Conservation (phyloP, 1,139 yeast genomes). For the Candida frijolesensis region DNA sequence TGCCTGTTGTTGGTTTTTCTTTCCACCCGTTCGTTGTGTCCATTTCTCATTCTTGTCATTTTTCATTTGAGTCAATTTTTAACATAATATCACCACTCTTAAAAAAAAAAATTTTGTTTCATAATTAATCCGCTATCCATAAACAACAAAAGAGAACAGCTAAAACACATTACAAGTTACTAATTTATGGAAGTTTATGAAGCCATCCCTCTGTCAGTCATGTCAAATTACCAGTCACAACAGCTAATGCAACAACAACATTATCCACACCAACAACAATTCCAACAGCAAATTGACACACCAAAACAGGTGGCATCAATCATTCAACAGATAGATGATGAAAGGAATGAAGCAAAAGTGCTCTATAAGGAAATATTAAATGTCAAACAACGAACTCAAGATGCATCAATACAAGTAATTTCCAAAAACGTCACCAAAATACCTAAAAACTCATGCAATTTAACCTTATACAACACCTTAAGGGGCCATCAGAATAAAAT, state of each 20-base stretch:
- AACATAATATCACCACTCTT: background rate
- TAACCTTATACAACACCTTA: slow-evolving; percentile 44
- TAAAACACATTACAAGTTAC: background rate
- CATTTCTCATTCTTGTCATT: background rate
- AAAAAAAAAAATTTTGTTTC: background rate
- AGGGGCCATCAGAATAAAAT: slow-evolving; percentile 80
- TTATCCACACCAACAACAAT: background rate
- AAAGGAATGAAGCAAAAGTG: slow-evolving; percentile 49
- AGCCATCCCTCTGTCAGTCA: background rate
- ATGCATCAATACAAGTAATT: slow-evolving; percentile 45
- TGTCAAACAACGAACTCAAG: slow-evolving; percentile 43
- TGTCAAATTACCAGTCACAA: slow-evolving; percentile 2
- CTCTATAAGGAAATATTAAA: slow-evolving; percentile 53
- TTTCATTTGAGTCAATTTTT: background rate
- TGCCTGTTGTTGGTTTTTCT: background rate
- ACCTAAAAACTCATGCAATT: slow-evolving; percentile 34
- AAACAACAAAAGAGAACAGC: background rate
- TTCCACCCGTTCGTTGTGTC: background rate
- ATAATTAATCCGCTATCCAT: background rate
- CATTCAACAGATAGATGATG: slow-evolving; percentile 29
- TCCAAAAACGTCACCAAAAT: slow-evolving; percentile 32
- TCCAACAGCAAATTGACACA: background rate
- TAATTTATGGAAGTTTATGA: background rate
- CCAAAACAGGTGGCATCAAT: slow-evolving; percentile 7
- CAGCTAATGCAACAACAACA: slow-evolving; percentile 4